phyloP scores from a whole-genome alignment of 495 filamentous ascomycete genomes.

The Talaromyces ruber region DNA sequence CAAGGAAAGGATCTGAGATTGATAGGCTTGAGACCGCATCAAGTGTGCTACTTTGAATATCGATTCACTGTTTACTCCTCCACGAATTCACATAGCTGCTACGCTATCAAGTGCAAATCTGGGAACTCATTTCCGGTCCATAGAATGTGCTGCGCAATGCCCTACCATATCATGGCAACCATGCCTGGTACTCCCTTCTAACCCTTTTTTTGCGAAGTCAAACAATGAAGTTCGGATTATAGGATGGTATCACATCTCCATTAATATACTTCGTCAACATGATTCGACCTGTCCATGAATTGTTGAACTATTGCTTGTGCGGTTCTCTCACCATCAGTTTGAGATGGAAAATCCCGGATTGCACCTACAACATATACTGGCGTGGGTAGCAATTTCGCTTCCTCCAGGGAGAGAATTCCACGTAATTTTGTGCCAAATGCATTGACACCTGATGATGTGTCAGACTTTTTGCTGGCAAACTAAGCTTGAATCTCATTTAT shows the following conservation, averaged over 20 bases:
- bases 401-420: not conserved
- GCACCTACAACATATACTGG: not conserved
- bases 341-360: not conserved
- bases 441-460: not conserved
- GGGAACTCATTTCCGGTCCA: not conserved
- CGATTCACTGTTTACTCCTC: not conserved
- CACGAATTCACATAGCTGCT: not conserved
- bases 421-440: not conserved
- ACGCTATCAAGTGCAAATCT: not conserved
- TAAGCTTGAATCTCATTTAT: not conserved
- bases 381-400: not conserved
- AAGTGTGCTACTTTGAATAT: not conserved
- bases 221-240: not conserved
- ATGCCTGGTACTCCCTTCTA: not conserved
- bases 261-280: not conserved
- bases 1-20: no score
- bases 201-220: not conserved
- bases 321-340: constrained; percentile 1
- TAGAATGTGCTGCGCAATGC: not conserved
- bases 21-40: not conserved
- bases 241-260: constrained; percentile 1
- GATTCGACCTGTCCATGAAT: not conserved
- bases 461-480: not conserved
- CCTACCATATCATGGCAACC: not conserved
- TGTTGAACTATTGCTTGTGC: not conserved